Base-by-base conservation (phyloP, 345 rosid genomes). In the Hibiscus syriacus region DNA sequence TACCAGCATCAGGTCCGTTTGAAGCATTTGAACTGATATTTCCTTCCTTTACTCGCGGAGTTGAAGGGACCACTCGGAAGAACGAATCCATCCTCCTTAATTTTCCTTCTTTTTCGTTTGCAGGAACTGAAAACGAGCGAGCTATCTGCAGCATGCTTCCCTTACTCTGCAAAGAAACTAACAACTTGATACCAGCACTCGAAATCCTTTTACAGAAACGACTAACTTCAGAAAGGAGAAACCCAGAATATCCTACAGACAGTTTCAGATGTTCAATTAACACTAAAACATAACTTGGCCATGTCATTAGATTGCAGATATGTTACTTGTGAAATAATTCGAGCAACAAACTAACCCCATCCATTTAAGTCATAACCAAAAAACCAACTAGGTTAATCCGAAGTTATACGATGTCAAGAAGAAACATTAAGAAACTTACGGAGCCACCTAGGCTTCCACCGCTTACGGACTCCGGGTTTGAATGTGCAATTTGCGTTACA, bases 71-170 rank as follows among this genome's bases (percentile, higher is more conserved):
- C 53, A 93, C 84, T 27, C 98, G 83, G 76, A 93, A 93, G 85
- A 93, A 88, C 13, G 96, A 90, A 72, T 93, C 94, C 86, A 80
- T 86, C 81, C 94, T 83, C 78, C 76, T 83, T 17, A 88, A 59
- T 59, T 80, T 83, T 82, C 69, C 58, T 54, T 90, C 96, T 74
- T 93, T 93, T 70, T 69, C 73, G 72, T 79, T 75, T 61, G 83
- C 78, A 25, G 99, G 99, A 60, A 90, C 92, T 46, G 99, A 94
- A 58, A 88, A 86, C 23, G 99, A 90, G 9, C 99, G 91, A 62
- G 77, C 58, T 75, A 94, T 94, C 68, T 81, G 73, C 41, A 62
- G 61, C 61, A 54, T 78, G 17, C 68, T 62, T 43, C 79, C 96
- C 75, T 85, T 87, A 65, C 67, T 81, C 97, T 93, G 85, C 79